phyloP scores from a whole-genome alignment of 257 asterid species.

The Solanum chilense region DNA sequence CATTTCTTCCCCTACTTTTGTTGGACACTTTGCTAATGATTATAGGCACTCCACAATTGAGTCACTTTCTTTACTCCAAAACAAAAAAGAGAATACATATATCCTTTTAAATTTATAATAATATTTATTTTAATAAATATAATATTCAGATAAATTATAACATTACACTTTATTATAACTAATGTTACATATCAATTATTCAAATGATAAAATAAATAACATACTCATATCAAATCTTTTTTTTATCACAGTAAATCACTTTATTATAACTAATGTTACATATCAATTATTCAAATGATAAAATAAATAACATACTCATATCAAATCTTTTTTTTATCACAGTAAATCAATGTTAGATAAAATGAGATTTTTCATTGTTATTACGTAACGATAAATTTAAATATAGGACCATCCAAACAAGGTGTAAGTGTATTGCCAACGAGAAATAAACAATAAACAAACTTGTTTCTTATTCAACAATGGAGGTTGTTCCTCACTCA shows the following conservation, averaged over 20 bases:
- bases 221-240: no score
- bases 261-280: no score
- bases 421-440: neutral
- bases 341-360: no score
- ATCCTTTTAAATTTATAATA: neutral
- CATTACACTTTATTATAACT: no score
- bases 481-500: neutral
- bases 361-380: no score
- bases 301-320: rapidly evolving
- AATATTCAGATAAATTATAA: no score
- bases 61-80: neutral
- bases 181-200: no score
- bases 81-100: neutral
- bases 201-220: rapidly evolving
- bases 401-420: neutral
- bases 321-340: no score
- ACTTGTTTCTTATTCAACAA: neutral
- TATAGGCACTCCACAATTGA: neutral
- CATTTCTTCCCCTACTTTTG: neutral
- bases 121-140: no score
- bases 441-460: neutral
- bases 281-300: rapidly evolving
- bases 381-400: no score
- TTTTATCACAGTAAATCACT: no score
- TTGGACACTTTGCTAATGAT: neutral